Base-by-base conservation (phyloP, 805 yeast genomes). In the Danielia oregonensis region DNA sequence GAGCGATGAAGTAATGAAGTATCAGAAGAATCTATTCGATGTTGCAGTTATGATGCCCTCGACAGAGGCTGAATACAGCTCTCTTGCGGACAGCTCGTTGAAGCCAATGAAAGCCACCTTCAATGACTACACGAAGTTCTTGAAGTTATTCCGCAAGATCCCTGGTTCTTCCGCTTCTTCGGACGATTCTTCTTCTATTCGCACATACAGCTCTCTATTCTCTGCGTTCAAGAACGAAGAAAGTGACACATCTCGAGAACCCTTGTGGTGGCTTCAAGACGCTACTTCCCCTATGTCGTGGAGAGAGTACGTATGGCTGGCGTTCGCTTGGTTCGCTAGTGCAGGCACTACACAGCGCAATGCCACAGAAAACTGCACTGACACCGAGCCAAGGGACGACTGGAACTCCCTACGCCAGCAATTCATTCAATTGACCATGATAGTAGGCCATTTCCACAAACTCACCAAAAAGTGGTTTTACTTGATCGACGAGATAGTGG, bases 281-380 rank as follows among this genome's bases (percentile, higher is more conserved):
- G 66, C 68, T 9, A 64, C 74, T 1, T 77, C 72, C 32, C 65
- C 78, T 1, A 54, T 68, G 15, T 68, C 82, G 2, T 70, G 84
- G 73, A 64, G 67, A 35, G 80, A 78, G 45, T 63, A 73, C 26
- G 62, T 79, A 1, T 79, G 85, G 84, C 66, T 74, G 35, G 88
- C 88, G 1, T 72, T 84, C 39, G 63, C 83, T 14, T 85, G 93
- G 93, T 85, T 91, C 87, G 95, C 95, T 3, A 73, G 84, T 19
- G 91, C 93, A 1, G 95, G 93, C 6, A 83, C 79, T 12, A 47
- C 51, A n/a, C 37, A 37, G 29, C 43, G 51, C 12, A 35, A 42
- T 23, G 47, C 51, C 14, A 44, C 33, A 28, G 15, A 29, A 22
- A 16, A 23, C 26, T 24, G 26, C 19, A 29, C 23, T 10, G 16